These are phyloP conservation scores for Penicillium salamii DNA, from an alignment of 495 filamentous ascomycete genomes.

Conservation along the genomic window DNA sequence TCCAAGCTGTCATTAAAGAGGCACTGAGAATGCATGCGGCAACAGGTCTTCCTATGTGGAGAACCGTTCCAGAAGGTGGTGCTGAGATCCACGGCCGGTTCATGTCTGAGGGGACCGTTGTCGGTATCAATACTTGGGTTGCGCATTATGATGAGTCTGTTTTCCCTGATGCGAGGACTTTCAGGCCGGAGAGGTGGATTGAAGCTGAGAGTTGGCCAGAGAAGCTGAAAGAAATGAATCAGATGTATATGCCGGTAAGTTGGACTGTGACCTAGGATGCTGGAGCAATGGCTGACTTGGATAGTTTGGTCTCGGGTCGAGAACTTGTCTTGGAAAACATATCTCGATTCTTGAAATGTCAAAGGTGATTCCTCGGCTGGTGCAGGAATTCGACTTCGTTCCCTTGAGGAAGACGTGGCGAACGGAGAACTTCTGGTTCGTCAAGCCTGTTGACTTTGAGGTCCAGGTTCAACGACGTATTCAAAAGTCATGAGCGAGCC, in stretches of 20 bases:
- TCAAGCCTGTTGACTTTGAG: constrained; percentile 40
- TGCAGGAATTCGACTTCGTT: constrained; percentile 41
- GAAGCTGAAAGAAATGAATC: constrained; percentile 37
- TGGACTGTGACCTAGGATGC: neutral
- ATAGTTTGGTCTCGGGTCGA: constrained; percentile 46
- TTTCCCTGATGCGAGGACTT: constrained; percentile 39
- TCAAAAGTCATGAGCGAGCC: neutral
- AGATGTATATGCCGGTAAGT: constrained; percentile 42
- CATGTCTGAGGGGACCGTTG: constrained; percentile 42
- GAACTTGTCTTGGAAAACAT: constrained; percentile 48
- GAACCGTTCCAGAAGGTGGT: constrained; percentile 42
- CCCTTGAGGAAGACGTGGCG: constrained; percentile 31
- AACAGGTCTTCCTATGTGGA: constrained; percentile 36
- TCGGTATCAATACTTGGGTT: constrained; percentile 56
- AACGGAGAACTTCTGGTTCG: constrained; percentile 48
- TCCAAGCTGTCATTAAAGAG: constrained; percentile 49
- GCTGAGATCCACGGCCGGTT: constrained; percentile 30
- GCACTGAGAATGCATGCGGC: constrained; percentile 40
- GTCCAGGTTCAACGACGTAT: constrained; percentile 17
- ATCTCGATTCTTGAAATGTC: constrained; percentile 48
- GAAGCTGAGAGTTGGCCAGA: constrained; percentile 29
- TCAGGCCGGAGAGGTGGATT: constrained; percentile 38
- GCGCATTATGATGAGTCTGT: constrained; percentile 44
- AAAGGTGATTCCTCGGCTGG: constrained; percentile 45
- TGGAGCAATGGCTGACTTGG: constrained; percentile 35